Evolutionary conservation across 306 rosid genomes (phyloP).

Genomic region (Astragalus glycyphyllos): DNA sequence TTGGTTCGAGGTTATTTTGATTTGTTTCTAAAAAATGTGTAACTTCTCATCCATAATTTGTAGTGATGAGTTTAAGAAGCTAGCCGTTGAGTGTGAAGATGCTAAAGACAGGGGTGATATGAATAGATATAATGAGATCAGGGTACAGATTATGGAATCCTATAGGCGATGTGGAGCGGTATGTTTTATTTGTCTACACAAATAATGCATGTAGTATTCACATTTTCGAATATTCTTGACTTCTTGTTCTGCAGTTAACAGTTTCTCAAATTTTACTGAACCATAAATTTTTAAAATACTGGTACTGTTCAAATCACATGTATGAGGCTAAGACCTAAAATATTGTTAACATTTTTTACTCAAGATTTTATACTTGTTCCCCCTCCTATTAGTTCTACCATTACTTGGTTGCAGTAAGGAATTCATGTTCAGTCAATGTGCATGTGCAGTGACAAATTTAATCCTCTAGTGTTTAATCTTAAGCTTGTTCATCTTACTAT

Average conservation of each 20-base stretch:
- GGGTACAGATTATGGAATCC: slow-evolving; percentile 73
- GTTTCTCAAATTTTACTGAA: slow-evolving; percentile 21
- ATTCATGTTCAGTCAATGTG: slow-evolving; percentile 21
- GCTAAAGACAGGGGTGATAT: slow-evolving; percentile 49
- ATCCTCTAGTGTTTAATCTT: slow-evolving; percentile 6
- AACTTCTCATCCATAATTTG: slow-evolving; percentile 43
- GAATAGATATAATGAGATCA: slow-evolving; percentile 60
- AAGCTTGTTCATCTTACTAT: slow-evolving; percentile 20
- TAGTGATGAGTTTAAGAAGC: slow-evolving; percentile 73
- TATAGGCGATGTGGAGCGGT: slow-evolving; percentile 74
- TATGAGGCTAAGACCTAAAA: not conserved
- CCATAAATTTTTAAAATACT: too few relatives aligned
- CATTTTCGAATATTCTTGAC: slow-evolving; percentile 10
- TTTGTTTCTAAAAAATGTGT: slow-evolving; percentile 30
- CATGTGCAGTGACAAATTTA: slow-evolving; percentile 19
- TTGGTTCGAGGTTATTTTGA: slow-evolving; percentile 23
- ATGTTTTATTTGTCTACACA: slow-evolving; percentile 40
- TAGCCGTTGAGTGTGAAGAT: slow-evolving; percentile 39
- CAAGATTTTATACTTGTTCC: slow-evolving; percentile 2
- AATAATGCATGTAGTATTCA: slow-evolving; percentile 30
- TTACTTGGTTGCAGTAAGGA: slow-evolving; percentile 14
- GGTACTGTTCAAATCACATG: slow-evolving; percentile 8
- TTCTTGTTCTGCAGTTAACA: slow-evolving; percentile 29
- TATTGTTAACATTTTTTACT: not conserved
- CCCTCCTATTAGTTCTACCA: slow-evolving; percentile 6